Percentiles rank a stretch among this genome's conserved stretches.
phyloP scores from a whole-genome alignment of 345 rosid genomes.

The Rhodamnia argentea region DNA sequence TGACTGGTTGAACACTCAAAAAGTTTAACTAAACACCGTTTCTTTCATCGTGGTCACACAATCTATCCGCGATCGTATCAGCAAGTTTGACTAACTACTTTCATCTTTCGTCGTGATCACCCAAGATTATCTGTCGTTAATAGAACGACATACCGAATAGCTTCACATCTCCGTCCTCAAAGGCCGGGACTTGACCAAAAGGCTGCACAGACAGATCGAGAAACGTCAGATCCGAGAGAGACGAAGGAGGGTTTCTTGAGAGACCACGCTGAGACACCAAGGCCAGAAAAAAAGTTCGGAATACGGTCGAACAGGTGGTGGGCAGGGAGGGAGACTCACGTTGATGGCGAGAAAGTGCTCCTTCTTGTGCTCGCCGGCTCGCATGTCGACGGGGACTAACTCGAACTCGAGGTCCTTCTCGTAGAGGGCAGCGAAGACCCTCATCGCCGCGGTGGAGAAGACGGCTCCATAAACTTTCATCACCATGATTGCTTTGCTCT shows the following conservation, averaged over 20 bases:
- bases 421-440: constrained; percentile 9
- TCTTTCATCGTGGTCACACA: not conserved
- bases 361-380: constrained; percentile 15
- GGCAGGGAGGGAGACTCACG: not conserved
- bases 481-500: not conserved
- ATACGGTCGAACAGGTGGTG: constrained; percentile 1
- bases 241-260: constrained; percentile 7
- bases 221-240: constrained; percentile 27
- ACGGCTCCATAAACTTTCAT: constrained; percentile 11
- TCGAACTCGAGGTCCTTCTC: constrained; percentile 22
- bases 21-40: not conserved
- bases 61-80: not conserved
- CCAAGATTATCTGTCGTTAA: too few relatives aligned
- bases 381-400: constrained; percentile 10
- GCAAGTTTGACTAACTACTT: not conserved
- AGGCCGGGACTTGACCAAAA: constrained; percentile 66
- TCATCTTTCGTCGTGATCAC: not conserved
- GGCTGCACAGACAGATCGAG: constrained; percentile 51
- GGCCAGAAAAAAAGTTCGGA: too few relatives aligned
- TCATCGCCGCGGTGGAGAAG: not conserved
- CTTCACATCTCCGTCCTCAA: constrained; percentile 56
- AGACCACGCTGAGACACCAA: not conserved
- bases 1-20: not conserved
- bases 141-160: constrained; percentile 39
- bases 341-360: constrained; percentile 6